Conservation (phyloP, 345 rosid genomes). For the Eutrema japonicum region DNA sequence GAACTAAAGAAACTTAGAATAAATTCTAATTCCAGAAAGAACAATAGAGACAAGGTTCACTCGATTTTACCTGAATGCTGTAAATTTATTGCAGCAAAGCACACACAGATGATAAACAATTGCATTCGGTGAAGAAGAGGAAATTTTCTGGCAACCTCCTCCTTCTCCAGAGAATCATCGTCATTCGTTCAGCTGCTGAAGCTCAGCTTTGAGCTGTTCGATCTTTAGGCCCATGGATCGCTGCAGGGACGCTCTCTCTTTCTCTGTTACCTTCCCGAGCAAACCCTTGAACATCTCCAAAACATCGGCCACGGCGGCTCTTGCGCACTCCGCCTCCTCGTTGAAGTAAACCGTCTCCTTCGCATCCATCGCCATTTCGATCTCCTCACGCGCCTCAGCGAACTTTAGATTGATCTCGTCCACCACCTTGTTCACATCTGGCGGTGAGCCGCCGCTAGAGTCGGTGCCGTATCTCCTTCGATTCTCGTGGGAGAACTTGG, state of each 20-base stretch:
- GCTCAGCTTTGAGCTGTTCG: slow-evolving; percentile 95
- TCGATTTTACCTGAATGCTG: neutral
- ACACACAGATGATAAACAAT: slow-evolving; percentile 1
- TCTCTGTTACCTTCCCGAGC: slow-evolving; percentile 62
- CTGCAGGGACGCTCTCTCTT: slow-evolving; percentile 62
- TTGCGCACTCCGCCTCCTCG: slow-evolving; percentile 92
- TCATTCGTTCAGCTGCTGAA: slow-evolving; percentile 79
- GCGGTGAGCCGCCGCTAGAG: slow-evolving; percentile 39
- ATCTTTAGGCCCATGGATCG: slow-evolving; percentile 98
- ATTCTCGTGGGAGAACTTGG: neutral
- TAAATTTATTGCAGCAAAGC: slow-evolving; percentile 29
- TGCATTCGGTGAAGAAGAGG: neutral
- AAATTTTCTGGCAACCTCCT: slow-evolving; percentile 29
- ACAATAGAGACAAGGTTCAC: slow-evolving; percentile 14
- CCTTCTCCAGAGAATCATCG: neutral
- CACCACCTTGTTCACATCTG: slow-evolving; percentile 70
- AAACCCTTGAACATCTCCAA: slow-evolving; percentile 66
- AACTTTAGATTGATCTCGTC: slow-evolving; percentile 88
- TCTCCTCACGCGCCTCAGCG: slow-evolving; percentile 99
- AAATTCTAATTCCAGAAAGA: neutral
- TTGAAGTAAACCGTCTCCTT: slow-evolving; percentile 93
- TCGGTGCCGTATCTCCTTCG: slow-evolving; percentile 49
- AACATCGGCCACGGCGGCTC: slow-evolving; percentile 73
- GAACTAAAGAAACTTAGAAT: neutral
- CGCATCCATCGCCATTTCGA: slow-evolving; percentile 94